Base-by-base conservation (phyloP, 768 basidiomycete genomes). In the Lentinula aciculospora region DNA sequence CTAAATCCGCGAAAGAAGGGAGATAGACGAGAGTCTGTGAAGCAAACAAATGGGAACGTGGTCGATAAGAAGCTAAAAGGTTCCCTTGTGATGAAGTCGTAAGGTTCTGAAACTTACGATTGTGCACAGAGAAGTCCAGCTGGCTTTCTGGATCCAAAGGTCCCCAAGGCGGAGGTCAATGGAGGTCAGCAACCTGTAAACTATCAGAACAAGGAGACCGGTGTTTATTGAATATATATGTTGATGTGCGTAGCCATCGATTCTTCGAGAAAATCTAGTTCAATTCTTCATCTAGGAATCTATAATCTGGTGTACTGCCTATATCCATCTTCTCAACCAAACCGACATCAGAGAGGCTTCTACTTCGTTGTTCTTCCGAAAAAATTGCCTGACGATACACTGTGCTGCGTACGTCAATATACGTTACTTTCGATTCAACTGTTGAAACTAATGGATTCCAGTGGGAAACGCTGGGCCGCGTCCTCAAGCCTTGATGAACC, bases 321-420 rank as follows among this genome's bases (percentile, higher is more conserved):
- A 84, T 66, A 74, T 90, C 57, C 86, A 92, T 66, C 73, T 85
- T 46, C 76, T 92, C 48, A 78, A 83, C 60, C 86, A 91, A 64
- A 89, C 89, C 29, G 92, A 94, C 67, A 85, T 95, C 60, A 84
- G 89, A n/a, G 76, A 76, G 34, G 80, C 82, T 28, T 89, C 94
- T 66, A 78, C 76, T 51, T 92, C 92, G 0, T 68, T 94, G 6
- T 90, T 94, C 69, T 84, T 83, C 63, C 80, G 85, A 44, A 86
- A 88, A 63, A 80, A 91, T 64, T 90, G 88, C 65, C 69, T 94
- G 39, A 83, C 83, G 13, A 82, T 95, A 60, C 83, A 82, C 64
- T 84, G 82, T 63, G 74, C 76, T 27, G 75, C 21, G 37, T 57
- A 51, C 36, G 48, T 49, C 37, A 54, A 15, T 42, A 40, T 25